These are phyloP conservation scores for Curvularia verruculosa DNA, from an alignment of 2,329 filamentous ascomycete genomes.

Conservation along the genomic window DNA sequence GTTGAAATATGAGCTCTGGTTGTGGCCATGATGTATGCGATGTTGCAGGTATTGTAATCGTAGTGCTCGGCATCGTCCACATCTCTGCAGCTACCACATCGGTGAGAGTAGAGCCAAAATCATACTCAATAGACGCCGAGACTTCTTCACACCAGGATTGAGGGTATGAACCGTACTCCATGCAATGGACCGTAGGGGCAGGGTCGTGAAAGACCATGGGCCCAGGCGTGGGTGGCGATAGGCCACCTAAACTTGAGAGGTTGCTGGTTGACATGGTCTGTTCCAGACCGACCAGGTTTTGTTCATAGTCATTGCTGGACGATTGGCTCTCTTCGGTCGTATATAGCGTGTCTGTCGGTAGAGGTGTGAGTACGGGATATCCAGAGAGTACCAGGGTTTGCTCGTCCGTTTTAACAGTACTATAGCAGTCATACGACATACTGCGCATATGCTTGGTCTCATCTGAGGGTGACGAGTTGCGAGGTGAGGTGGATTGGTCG, in stretches of 20 bases:
- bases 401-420: conserved; percentile 35
- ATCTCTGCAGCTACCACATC: not conserved
- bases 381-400: conserved; percentile 29
- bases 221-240: conserved; percentile 38
- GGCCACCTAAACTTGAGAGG: not conserved
- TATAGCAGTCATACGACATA: conserved; percentile 38
- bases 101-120: not conserved
- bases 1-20: not conserved
- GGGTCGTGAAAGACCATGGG: conserved; percentile 32
- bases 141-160: conserved; percentile 35
- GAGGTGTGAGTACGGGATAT: conserved; percentile 36
- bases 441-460: conserved; percentile 28
- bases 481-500: conserved; percentile 27
- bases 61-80: not conserved
- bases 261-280: conserved; percentile 24
- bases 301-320: conserved; percentile 33
- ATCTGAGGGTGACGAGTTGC: conserved; percentile 29
- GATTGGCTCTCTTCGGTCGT: conserved; percentile 35
- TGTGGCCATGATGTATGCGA: not conserved
- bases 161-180: conserved; percentile 29
- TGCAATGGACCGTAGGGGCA: conserved; percentile 24
- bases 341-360: conserved; percentile 33
- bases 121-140: conserved; percentile 25
- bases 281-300: conserved; percentile 25
- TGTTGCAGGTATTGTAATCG: conserved; percentile 1